Evolutionary conservation across 2,329 filamentous ascomycete genomes (phyloP).

Genomic region (Verticillium nonalfalfae): DNA sequence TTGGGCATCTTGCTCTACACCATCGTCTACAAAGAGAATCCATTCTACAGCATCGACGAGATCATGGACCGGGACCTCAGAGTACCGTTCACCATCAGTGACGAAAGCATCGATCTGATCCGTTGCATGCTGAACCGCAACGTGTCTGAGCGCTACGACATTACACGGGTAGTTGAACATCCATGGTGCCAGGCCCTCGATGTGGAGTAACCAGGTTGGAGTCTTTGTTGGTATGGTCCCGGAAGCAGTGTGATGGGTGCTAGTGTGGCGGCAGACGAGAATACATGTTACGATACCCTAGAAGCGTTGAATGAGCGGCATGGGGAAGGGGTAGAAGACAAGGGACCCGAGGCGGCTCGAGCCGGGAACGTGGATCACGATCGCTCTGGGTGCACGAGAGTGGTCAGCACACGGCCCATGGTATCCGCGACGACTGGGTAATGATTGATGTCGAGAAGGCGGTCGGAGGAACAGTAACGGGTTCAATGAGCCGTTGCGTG

Average conservation of each 20-base stretch:
- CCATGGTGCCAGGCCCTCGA: constrained; percentile 57
- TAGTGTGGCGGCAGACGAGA: not conserved
- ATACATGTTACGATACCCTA: not conserved
- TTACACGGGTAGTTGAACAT: constrained; percentile 81
- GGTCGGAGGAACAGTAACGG: not conserved
- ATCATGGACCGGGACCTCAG: constrained; percentile 96
- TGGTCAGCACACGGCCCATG: not conserved
- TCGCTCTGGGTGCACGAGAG: not conserved
- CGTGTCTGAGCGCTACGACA: constrained; percentile 75
- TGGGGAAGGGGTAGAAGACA: not conserved
- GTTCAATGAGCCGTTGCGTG: too few relatives aligned
- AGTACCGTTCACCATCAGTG: constrained; percentile 81
- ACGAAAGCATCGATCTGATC: constrained; percentile 88
- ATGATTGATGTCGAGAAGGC: not conserved
- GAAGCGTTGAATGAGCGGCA: not conserved
- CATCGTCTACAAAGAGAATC: constrained; percentile 99
- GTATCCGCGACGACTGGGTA: not conserved
- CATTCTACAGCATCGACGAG: constrained; percentile 98
- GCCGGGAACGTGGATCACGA: not conserved
- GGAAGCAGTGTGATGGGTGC: not conserved
- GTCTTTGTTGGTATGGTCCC: not conserved
- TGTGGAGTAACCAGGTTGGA: constrained; percentile 3
- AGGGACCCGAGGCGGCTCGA: not conserved
- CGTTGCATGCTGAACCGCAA: constrained; percentile 89
- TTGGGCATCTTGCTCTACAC: constrained; percentile 96